These are phyloP conservation scores for Suhomyces emberorum DNA, from an alignment of 805 yeast genomes.

Conservation along the genomic window DNA sequence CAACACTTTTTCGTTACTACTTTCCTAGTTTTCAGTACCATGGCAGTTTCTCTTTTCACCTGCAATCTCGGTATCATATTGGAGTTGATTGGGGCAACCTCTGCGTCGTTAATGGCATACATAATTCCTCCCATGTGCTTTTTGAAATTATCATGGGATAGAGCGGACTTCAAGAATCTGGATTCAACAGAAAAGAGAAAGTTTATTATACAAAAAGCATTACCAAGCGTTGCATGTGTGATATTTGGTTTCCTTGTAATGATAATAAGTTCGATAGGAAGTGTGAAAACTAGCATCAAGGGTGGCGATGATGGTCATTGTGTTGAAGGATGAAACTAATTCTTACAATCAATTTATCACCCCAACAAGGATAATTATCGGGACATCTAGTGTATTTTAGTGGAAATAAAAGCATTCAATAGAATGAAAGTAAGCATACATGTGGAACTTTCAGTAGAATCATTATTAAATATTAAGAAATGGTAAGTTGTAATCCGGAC, in stretches of 20 bases:
- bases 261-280: constrained; percentile 77
- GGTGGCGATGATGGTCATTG: constrained; percentile 49
- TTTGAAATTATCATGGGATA: constrained; percentile 54
- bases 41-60: constrained; percentile 73
- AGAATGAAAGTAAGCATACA: too few species aligned
- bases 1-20: constrained; percentile 68
- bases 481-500: too few species aligned
- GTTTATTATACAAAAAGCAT: constrained; percentile 38
- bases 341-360: too few species aligned
- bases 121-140: constrained; percentile 86
- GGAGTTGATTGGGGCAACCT: constrained; percentile 88
- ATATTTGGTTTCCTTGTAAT: constrained; percentile 73
- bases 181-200: constrained; percentile 20
- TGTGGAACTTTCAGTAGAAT: too few species aligned
- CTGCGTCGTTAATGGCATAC: constrained; percentile 90
- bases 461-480: too few species aligned
- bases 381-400: too few species aligned
- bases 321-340: constrained; percentile 35
- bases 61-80: constrained; percentile 87
- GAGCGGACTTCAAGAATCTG: constrained; percentile 29
- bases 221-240: constrained; percentile 60
- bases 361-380: too few species aligned
- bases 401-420: too few species aligned
- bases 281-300: constrained; percentile 47
- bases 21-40: constrained; percentile 59